These are phyloP conservation scores for Zasmidium citrigriseum DNA, from an alignment of 2,329 filamentous ascomycete species.

Conservation along the genomic window DNA sequence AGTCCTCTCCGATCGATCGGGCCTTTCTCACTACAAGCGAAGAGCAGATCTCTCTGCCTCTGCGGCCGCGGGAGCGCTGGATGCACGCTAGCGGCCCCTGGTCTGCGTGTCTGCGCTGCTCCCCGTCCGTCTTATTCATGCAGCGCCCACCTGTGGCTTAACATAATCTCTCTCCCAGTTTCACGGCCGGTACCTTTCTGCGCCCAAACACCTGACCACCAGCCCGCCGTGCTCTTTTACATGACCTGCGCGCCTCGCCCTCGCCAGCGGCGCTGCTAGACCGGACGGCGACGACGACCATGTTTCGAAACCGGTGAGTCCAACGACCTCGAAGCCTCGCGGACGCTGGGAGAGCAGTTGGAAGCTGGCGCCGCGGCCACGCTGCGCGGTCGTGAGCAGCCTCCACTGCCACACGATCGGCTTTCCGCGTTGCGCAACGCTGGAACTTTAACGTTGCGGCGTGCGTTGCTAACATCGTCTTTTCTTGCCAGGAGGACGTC, in stretches of 20 bases:
- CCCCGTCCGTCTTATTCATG: constrained; percentile 13
- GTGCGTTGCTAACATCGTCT: constrained; percentile 15
- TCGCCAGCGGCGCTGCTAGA: constrained; percentile 19
- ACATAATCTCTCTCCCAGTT: constrained; percentile 21
- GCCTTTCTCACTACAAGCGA: constrained; percentile 6
- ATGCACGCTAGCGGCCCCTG: constrained; percentile 11
- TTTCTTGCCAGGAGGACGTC: constrained; percentile 53
- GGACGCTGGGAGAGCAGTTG: constrained; percentile 1
- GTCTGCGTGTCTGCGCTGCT: constrained; percentile 1
- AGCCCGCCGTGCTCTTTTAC: constrained; percentile 11
- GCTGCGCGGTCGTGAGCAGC: constrained; percentile 8
- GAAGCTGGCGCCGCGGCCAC: constrained; percentile 1
- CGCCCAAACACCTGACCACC: constrained; percentile 8
- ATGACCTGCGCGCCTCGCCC: constrained; percentile 17
- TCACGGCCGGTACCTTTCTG: constrained; percentile 21
- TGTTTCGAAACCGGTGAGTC: constrained; percentile 52
- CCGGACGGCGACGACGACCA: constrained; percentile 33
- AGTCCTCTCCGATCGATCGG: constrained; percentile 16
- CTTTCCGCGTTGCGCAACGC: constrained; percentile 23
- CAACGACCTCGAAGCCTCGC: constrained; percentile 3
- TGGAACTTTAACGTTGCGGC: constrained; percentile 21
- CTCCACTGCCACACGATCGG: constrained; percentile 25
- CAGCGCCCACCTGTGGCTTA: constrained; percentile 25
- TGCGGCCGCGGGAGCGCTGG: constrained; percentile 14
- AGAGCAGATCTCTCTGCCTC: constrained; percentile 3